Percentiles rank a stretch among this genome's conserved stretches.
phyloP scores from a whole-genome alignment of 768 basidiomycete species.

The Lactifluus volemus region DNA sequence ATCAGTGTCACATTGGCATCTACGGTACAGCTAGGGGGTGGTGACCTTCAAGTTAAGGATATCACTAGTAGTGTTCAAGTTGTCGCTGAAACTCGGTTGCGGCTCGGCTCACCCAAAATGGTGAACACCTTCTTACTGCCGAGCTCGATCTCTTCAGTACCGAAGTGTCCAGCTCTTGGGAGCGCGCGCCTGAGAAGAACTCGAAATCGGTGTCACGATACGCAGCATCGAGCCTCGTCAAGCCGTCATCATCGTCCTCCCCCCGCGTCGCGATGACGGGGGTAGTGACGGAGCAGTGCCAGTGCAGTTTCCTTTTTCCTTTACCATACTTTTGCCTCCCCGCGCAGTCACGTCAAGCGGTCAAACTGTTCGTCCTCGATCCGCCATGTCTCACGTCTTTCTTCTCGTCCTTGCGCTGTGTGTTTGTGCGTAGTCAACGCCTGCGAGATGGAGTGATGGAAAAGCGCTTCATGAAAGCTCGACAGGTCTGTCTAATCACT shows the following conservation, averaged over 20 bases:
- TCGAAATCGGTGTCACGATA: conserved; percentile 28
- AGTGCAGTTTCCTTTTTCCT: no score
- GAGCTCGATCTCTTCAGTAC: conserved; percentile 2
- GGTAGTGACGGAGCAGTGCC: conserved; percentile 14
- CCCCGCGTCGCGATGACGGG: not conserved
- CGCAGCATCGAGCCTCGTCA: conserved; percentile 23
- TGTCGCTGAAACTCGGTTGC: no score
- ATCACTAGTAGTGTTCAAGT: no score
- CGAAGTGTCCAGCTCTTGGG: conserved; percentile 23
- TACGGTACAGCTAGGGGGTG: no score
- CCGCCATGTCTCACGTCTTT: not conserved
- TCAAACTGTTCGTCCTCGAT: conserved; percentile 78
- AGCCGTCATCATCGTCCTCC: not conserved
- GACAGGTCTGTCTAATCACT: conserved; percentile 52
- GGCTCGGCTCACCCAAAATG: no score
- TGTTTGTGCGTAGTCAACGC: conserved; percentile 64
- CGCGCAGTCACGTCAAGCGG: conserved; percentile 35
- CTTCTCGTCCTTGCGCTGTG: not conserved
- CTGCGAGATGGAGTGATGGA: conserved; percentile 89
- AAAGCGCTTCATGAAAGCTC: conserved; percentile 99
- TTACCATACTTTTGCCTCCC: no score
- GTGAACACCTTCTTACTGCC: conserved; percentile 24
- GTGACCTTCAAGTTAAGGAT: no score
- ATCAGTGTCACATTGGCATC: no score
- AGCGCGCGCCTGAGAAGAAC: conserved; percentile 33